Evolutionary conservation across 768 basidiomycete species (phyloP).

Genomic region (Kwoniella sp.): DNA sequence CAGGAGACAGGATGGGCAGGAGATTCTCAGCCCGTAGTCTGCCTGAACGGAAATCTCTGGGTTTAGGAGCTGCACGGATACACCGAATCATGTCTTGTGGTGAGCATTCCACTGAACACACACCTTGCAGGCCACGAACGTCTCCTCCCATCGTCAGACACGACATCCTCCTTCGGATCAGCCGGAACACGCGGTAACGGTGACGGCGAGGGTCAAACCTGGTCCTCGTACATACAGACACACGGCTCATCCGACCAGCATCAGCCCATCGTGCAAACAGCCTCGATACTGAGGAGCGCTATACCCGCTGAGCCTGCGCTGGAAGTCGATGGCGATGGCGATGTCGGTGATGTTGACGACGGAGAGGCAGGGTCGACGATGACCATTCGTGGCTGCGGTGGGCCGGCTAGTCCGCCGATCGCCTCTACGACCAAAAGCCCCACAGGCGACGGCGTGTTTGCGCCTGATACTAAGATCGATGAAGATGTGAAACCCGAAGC

Average conservation of each 20-base stretch:
- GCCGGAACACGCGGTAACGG: neutral
- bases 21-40: no score
- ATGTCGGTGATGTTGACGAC: neutral
- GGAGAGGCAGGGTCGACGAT: slow-evolving; percentile 18
- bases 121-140: slow-evolving; percentile 33
- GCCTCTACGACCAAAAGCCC: neutral
- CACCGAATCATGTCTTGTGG: no score
- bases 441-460: no score
- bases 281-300: slow-evolving; percentile 26
- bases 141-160: slow-evolving; percentile 25
- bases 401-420: slow-evolving; percentile 4
- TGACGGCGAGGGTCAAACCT: slow-evolving; percentile 9
- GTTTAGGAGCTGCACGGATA: no score
- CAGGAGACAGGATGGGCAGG: no score
- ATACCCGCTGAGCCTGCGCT: slow-evolving; percentile 8
- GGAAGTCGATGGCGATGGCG: neutral
- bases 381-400: slow-evolving; percentile 27
- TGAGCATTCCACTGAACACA: slow-evolving; percentile 6
- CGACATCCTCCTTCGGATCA: slow-evolving; percentile 22
- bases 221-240: slow-evolving; percentile 7
- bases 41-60: no score
- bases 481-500: no score
- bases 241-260: slow-evolving; percentile 11
- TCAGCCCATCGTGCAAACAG: slow-evolving; percentile 26
- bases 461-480: no score